Conservation (phyloP, 305 asterid genomes). For the Plantago coronopus region DNA sequence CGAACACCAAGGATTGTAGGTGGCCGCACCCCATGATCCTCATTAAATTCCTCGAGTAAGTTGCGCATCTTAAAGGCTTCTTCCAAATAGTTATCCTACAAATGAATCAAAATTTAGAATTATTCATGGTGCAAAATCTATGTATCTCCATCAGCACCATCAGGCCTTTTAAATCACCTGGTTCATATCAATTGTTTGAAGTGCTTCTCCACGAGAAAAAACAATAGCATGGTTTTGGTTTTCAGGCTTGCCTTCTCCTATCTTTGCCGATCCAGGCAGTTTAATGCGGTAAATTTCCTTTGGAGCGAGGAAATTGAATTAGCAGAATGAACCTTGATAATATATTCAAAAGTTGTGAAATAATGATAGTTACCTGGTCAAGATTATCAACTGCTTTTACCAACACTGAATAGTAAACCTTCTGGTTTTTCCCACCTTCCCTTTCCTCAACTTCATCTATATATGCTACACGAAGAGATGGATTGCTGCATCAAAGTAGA, state of each 20-base stretch:
- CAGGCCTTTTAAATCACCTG: slow-evolving; percentile 53
- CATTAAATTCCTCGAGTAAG: slow-evolving; percentile 93
- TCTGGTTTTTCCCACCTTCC: slow-evolving; percentile 74
- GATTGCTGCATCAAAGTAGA: slow-evolving; percentile 56
- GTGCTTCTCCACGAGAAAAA: slow-evolving; percentile 95
- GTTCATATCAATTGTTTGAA: slow-evolving; percentile 99
- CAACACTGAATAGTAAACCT: slow-evolving; percentile 88
- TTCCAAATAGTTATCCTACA: slow-evolving; percentile 95
- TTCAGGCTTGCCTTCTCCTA: slow-evolving; percentile 99
- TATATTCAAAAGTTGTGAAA: slow-evolving; percentile 5
- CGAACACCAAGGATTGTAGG: slow-evolving; percentile 98
- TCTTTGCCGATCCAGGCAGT: slow-evolving; percentile 89
- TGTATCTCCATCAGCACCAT: slow-evolving; percentile 8
- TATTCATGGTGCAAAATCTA: slow-evolving; percentile 14
- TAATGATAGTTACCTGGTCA: slow-evolving; percentile 70
- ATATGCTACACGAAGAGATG: slow-evolving; percentile 97
- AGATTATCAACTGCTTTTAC: slow-evolving; percentile 96
- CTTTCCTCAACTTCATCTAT: slow-evolving; percentile 98
- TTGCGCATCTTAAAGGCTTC: slow-evolving; percentile 99
- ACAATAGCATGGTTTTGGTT: slow-evolving; percentile 97
- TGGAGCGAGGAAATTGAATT: slow-evolving; percentile 31
- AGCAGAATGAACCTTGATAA: slow-evolving; percentile 22
- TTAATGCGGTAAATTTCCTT: slow-evolving; percentile 98
- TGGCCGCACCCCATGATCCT: slow-evolving; percentile 96
- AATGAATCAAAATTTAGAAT: slow-evolving; percentile 22